These are phyloP conservation scores for Apiospora saccharicola DNA, from an alignment of 2,329 filamentous ascomycete genomes.

Conservation along the genomic window DNA sequence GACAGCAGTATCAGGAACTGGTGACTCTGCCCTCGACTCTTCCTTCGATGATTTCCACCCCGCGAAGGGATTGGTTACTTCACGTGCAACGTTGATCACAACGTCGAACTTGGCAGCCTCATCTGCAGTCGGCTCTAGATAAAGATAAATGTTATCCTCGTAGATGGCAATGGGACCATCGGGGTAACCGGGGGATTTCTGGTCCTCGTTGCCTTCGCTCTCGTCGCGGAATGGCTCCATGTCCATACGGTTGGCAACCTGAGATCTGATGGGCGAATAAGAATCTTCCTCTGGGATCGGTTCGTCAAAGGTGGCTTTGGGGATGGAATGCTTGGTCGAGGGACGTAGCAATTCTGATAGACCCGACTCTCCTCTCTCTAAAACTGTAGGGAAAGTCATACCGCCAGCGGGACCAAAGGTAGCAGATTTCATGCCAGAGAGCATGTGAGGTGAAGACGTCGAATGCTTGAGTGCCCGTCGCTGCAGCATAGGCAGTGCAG, in stretches of 20 bases:
- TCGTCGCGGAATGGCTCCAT: conserved; percentile 68
- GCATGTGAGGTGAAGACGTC: conserved; percentile 71
- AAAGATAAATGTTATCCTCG: conserved; percentile 78
- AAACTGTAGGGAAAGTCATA: conserved; percentile 68
- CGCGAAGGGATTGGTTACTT: conserved; percentile 79
- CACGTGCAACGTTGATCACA: conserved; percentile 83
- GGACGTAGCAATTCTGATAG: conserved; percentile 66
- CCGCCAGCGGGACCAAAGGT: conserved; percentile 68
- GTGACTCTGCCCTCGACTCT: conserved; percentile 49
- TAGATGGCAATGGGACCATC: conserved; percentile 85
- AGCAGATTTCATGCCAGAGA: conserved; percentile 64
- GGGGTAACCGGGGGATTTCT: conserved; percentile 83
- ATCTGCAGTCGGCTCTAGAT: conserved; percentile 79
- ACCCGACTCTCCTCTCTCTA: conserved; percentile 66
- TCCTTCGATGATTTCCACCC: conserved; percentile 36
- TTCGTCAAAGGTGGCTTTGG: conserved; percentile 44
- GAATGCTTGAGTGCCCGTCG: conserved; percentile 71
- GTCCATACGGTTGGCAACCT: conserved; percentile 68
- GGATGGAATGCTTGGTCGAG: conserved; percentile 48
- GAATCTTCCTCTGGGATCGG: conserved; percentile 63
- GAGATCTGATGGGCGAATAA: conserved; percentile 62
- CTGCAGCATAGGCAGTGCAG: conserved; percentile 60
- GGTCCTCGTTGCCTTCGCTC: conserved; percentile 77
- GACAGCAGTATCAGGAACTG: conserved; percentile 62
- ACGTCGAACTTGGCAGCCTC: conserved; percentile 82